These are phyloP conservation scores for Hibiscus trionum DNA, from an alignment of 345 rosid species.

Conservation along the genomic window DNA sequence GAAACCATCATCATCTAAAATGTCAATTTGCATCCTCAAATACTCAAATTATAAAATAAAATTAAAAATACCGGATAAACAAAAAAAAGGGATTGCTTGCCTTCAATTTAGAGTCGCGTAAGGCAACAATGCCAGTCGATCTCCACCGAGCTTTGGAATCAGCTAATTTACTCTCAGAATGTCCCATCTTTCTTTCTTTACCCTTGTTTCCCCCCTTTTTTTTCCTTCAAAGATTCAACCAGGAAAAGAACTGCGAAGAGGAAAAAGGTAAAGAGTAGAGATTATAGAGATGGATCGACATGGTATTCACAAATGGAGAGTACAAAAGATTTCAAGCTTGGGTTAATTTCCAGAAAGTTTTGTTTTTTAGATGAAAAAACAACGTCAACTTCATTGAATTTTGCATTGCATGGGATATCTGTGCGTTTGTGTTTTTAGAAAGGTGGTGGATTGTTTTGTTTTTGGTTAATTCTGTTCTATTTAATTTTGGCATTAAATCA, in stretches of 20 bases:
- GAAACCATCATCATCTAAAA: background rate
- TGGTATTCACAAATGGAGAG: background rate
- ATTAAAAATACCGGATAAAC: background rate
- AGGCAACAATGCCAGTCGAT: slow-evolving; percentile 87
- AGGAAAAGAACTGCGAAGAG: background rate
- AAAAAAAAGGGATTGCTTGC: slow-evolving; percentile 19
- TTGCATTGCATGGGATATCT: background rate
- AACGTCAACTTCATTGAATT: background rate
- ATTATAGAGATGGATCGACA: background rate
- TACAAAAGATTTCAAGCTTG: background rate
- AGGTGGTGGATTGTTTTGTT: background rate
- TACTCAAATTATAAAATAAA: background rate
- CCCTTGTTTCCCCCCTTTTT: background rate
- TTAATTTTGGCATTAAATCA: background rate
- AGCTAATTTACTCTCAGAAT: slow-evolving; percentile 53
- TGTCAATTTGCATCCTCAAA: background rate
- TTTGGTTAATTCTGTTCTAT: background rate
- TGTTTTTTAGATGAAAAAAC: background rate
- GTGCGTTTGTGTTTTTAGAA: background rate
- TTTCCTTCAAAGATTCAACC: background rate
- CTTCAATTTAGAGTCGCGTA: slow-evolving; percentile 92
- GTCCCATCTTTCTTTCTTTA: slow-evolving; percentile 49
- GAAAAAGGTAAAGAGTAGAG: background rate
- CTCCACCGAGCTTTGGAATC: slow-evolving; percentile 71
- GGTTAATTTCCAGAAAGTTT: background rate